These are phyloP conservation scores for Adansonia grandidieri DNA, from an alignment of 441 rosid genomes.

Conservation along the genomic window DNA sequence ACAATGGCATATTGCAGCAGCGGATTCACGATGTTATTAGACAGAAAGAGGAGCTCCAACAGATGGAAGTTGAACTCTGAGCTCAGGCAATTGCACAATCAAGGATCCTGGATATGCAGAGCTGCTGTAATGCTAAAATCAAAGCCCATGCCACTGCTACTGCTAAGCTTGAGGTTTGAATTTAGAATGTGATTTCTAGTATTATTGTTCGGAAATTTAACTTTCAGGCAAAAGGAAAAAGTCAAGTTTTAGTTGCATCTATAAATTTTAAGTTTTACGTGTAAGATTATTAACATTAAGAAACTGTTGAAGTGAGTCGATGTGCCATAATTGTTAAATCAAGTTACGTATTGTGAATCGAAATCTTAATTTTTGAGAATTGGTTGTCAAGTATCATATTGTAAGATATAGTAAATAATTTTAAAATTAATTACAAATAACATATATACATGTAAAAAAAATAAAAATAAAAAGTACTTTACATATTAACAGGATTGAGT, in stretches of 20 bases:
- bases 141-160: slow-evolving; percentile 70
- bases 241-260: not conserved
- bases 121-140: slow-evolving; percentile 59
- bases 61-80: slow-evolving; percentile 78
- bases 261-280: not conserved
- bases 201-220: not conserved
- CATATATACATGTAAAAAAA: not conserved
- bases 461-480: too few species aligned
- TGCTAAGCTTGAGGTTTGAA: slow-evolving; percentile 70
- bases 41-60: slow-evolving; percentile 78
- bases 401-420: not conserved
- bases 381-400: not conserved
- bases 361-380: too few species aligned
- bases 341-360: not conserved
- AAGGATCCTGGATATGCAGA: slow-evolving; percentile 65
- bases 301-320: not conserved
- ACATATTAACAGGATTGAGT: not conserved
- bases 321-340: not conserved
- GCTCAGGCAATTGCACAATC: slow-evolving; percentile 69
- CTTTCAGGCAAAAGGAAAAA: not conserved
- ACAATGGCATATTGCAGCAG: slow-evolving; percentile 65
- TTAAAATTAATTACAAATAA: too few species aligned
- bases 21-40: slow-evolving; percentile 58
- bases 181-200: slow-evolving; percentile 4
- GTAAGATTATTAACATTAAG: not conserved